Evolutionary conservation across 2,329 filamentous ascomycete species (phyloP).

Genomic region (Aspergillus sclerotialis): DNA sequence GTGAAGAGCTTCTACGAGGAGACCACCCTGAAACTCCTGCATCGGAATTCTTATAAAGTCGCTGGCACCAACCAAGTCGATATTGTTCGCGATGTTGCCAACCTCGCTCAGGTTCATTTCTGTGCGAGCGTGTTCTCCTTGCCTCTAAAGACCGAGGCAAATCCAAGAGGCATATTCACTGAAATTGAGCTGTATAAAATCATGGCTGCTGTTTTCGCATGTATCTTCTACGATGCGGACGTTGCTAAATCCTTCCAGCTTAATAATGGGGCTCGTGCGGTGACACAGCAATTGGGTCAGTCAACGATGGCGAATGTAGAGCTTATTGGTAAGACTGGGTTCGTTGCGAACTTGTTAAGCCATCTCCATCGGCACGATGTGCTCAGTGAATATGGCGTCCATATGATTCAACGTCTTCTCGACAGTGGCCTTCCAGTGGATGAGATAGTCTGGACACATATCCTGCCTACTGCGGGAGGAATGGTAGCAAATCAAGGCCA

Average conservation of each 20-base stretch:
- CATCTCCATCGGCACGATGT: conserved; percentile 34
- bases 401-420: conserved; percentile 50
- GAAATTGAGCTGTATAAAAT: conserved; percentile 50
- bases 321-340: conserved; percentile 35
- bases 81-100: conserved; percentile 45
- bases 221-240: conserved; percentile 50
- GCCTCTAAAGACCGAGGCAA: conserved; percentile 48
- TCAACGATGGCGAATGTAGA: conserved; percentile 44
- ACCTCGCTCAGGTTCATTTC: conserved; percentile 49
- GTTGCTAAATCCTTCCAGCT: conserved; percentile 47
- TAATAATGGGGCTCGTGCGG: conserved; percentile 41
- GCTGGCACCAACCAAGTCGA: conserved; percentile 41
- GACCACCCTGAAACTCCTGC: conserved; percentile 39
- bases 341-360: conserved; percentile 35
- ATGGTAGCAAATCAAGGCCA: conserved; percentile 53
- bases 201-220: conserved; percentile 46
- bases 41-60: conserved; percentile 40
- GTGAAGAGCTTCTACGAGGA: conserved; percentile 43
- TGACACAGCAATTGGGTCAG: conserved; percentile 44
- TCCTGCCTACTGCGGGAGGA: conserved; percentile 51
- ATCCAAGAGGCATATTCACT: conserved; percentile 46
- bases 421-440: conserved; percentile 39
- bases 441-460: conserved; percentile 50
- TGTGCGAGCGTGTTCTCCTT: conserved; percentile 49
- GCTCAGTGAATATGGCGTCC: conserved; percentile 47